These are phyloP conservation scores for Alternaria sp. DNA, from an alignment of 2,329 filamentous ascomycete species.

Conservation along the genomic window DNA sequence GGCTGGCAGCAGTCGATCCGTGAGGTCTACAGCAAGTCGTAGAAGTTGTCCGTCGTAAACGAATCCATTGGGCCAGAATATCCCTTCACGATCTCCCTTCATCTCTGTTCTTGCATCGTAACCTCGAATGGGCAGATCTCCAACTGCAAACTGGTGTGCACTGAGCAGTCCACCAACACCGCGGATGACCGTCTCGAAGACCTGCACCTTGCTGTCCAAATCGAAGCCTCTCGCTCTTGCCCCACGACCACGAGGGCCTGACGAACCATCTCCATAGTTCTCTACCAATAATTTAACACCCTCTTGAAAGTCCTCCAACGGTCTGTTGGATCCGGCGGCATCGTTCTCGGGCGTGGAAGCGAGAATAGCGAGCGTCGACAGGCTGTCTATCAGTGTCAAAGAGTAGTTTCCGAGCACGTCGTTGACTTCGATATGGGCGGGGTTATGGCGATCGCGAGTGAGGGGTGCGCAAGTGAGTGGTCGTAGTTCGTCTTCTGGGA, in stretches of 20 bases:
- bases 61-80: constrained; percentile 78
- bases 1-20: constrained; percentile 82
- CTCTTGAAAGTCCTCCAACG: constrained; percentile 71
- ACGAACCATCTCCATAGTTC: constrained; percentile 84
- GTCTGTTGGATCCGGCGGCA: constrained; percentile 60
- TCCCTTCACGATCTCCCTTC: constrained; percentile 52
- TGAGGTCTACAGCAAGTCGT: constrained; percentile 86
- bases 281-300: constrained; percentile 77
- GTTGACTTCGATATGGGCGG: constrained; percentile 84
- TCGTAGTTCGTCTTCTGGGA: constrained; percentile 93
- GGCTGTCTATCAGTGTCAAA: constrained; percentile 90
- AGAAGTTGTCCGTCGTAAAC: constrained; percentile 89
- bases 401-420: constrained; percentile 98
- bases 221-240: constrained; percentile 82
- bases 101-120: constrained; percentile 64
- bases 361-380: constrained; percentile 91
- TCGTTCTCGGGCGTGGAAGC: constrained; percentile 72
- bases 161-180: constrained; percentile 90
- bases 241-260: constrained; percentile 72
- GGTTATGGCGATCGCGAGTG: constrained; percentile 81
- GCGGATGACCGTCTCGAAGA: constrained; percentile 97
- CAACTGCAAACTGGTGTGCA: constrained; percentile 90
- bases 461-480: constrained; percentile 85
- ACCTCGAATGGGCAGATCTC: constrained; percentile 83
- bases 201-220: constrained; percentile 95